Evolutionary conservation across 805 yeast species (phyloP).

Genomic region (Sugiyamaella valdiviana): DNA sequence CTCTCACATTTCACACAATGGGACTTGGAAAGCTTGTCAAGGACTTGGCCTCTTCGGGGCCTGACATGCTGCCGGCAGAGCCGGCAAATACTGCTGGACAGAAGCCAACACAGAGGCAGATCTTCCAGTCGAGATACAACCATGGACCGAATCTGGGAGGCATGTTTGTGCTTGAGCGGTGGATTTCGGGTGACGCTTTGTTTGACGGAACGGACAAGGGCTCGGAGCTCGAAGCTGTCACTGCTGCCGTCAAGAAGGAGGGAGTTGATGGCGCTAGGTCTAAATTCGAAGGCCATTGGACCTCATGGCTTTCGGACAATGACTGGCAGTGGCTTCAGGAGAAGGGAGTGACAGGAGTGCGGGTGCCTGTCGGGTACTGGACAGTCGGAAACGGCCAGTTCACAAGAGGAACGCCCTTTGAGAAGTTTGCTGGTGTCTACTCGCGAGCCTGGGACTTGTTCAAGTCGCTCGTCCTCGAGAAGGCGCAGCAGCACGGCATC

Average conservation of each 20-base stretch:
- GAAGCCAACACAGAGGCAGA: slow-evolving; percentile 31
- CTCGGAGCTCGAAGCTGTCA: slow-evolving; percentile 71
- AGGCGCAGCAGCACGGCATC: slow-evolving; percentile 57
- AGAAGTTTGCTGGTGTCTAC: slow-evolving; percentile 50
- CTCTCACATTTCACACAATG: too few species aligned
- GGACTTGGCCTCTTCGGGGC: slow-evolving; percentile 3
- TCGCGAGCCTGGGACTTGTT: slow-evolving; percentile 65
- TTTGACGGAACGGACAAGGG: slow-evolving; percentile 45
- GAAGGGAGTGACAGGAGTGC: slow-evolving; percentile 67
- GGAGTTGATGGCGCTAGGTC: slow-evolving; percentile 51
- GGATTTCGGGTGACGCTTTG: slow-evolving; percentile 45
- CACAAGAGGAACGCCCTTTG: slow-evolving; percentile 58
- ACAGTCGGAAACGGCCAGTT: slow-evolving; percentile 59
- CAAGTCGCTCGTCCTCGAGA: slow-evolving; percentile 45
- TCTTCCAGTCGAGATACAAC: slow-evolving; percentile 39
- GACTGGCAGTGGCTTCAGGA: slow-evolving; percentile 76
- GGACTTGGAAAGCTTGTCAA: slow-evolving; percentile 25
- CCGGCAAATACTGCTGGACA: slow-evolving; percentile 28
- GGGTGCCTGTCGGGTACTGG: slow-evolving; percentile 94
- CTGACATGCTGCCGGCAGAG: slow-evolving; percentile 20
- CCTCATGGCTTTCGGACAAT: slow-evolving; percentile 48
- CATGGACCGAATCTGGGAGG: slow-evolving; percentile 86
- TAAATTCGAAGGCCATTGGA: slow-evolving; percentile 59
- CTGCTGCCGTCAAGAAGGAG: slow-evolving; percentile 39
- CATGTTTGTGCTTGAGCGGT: slow-evolving; percentile 70